Percentiles rank a stretch among this genome's conserved stretches.
Evolutionary conservation across 768 basidiomycete genomes (phyloP).

Genomic region (Lactarius sanguifluus): DNA sequence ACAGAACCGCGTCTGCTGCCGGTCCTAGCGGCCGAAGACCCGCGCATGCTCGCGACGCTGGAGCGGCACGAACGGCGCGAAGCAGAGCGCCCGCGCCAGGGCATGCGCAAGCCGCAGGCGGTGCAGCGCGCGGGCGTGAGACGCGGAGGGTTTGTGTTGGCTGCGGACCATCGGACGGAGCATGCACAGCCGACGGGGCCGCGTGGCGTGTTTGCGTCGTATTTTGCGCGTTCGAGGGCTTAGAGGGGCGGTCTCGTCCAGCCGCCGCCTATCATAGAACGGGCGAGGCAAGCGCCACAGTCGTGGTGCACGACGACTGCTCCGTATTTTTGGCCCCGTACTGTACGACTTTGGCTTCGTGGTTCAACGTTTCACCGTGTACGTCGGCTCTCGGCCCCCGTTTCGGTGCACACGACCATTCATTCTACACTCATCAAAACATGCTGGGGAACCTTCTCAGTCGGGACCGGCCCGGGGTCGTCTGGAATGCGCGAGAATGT

Average conservation of each 20-base stretch:
- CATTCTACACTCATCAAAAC: not conserved
- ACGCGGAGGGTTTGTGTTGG: slow-evolving; percentile 23
- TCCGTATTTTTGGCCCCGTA: not conserved
- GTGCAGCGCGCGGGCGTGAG: slow-evolving; percentile 10
- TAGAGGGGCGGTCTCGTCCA: not conserved
- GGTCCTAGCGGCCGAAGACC: slow-evolving; percentile 19
- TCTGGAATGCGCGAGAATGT: not conserved
- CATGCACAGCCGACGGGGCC: not conserved
- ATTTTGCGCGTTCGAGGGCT: not conserved
- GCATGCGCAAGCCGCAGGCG: slow-evolving; percentile 19
- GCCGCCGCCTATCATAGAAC: not conserved
- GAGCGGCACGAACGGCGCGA: slow-evolving; percentile 23
- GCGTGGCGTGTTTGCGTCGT: slow-evolving; percentile 11
- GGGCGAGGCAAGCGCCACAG: not conserved
- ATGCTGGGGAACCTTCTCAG: not conserved
- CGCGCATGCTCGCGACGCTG: slow-evolving; percentile 9
- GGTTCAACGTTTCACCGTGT: not conserved
- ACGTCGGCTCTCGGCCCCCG: not conserved
- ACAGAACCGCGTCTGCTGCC: slow-evolving; percentile 10
- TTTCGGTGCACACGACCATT: slow-evolving; percentile 2
- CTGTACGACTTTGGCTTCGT: not conserved
- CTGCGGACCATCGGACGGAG: not conserved
- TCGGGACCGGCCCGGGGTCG: slow-evolving; percentile 10
- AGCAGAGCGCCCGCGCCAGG: slow-evolving; percentile 13
- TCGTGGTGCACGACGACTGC: too few species aligned